A percentile compares a stretch with the other conserved stretches of the same genome.
Conservation (phyloP, 2,329 filamentous ascomycete genomes). For the Bipolaris cookei region DNA sequence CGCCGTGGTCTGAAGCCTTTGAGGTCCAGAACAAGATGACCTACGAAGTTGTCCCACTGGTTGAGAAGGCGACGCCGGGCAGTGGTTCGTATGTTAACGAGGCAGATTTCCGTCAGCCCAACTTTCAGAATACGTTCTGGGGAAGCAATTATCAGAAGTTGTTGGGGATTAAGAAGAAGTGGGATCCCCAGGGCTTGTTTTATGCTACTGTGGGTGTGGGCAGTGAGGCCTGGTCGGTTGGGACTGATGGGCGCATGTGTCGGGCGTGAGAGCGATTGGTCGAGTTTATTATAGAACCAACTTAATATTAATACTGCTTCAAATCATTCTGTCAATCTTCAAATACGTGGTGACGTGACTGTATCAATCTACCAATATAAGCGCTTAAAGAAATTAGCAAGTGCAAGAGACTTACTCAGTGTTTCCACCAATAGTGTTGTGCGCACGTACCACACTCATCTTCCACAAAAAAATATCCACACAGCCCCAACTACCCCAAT, state of each 20-base stretch:
- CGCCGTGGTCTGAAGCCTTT: slow-evolving; percentile 25
- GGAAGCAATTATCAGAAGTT: slow-evolving; percentile 34
- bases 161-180: slow-evolving; percentile 36
- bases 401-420: too few relatives aligned
- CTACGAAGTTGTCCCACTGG: slow-evolving; percentile 21
- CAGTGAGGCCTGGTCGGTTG: slow-evolving; percentile 33
- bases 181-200: slow-evolving; percentile 40
- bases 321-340: too few relatives aligned
- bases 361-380: too few relatives aligned
- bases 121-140: slow-evolving; percentile 33
- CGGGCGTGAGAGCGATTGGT: not conserved
- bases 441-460: too few relatives aligned
- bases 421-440: too few relatives aligned
- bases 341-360: too few relatives aligned
- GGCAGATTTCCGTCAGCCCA: slow-evolving; percentile 30
- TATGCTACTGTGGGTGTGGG: slow-evolving; percentile 38
- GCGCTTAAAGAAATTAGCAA: too few relatives aligned
- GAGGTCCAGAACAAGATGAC: slow-evolving; percentile 28
- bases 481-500: too few relatives aligned
- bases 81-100: slow-evolving; percentile 37
- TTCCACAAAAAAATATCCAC: too few relatives aligned
- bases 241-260: slow-evolving; percentile 24
- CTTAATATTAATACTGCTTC: too few relatives aligned
- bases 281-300: too few relatives aligned
- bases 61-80: slow-evolving; percentile 27